These are phyloP conservation scores for Pichia pseudocactophila DNA, from an alignment of 805 yeast genomes.

Conservation along the genomic window DNA sequence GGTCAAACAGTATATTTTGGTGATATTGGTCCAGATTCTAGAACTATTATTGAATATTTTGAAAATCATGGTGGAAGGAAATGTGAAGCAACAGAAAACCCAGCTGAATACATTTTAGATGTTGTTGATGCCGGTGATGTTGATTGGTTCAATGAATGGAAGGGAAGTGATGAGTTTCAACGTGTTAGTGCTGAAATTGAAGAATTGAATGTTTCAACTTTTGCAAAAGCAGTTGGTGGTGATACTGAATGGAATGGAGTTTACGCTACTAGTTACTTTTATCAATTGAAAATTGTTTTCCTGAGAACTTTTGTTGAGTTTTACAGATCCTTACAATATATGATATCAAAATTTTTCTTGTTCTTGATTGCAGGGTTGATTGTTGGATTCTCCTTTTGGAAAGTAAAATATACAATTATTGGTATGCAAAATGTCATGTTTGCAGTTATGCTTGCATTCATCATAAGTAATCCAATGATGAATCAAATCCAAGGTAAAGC, in stretches of 20 bases:
- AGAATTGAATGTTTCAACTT: conserved; percentile 15
- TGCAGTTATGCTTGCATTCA: conserved; percentile 44
- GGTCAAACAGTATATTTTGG: conserved; percentile 47
- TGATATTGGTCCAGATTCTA: conserved; percentile 40
- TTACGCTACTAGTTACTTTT: conserved; percentile 39
- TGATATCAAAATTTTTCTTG: conserved; percentile 39
- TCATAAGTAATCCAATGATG: conserved; percentile 48
- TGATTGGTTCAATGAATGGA: conserved; percentile 64
- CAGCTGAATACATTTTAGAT: conserved; percentile 69
- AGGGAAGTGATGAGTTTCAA: conserved; percentile 23
- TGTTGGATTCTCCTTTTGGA: conserved; percentile 65
- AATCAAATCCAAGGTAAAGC: conserved; percentile 60
- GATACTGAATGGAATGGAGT: conserved; percentile 15
- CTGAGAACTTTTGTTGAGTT: conserved; percentile 33
- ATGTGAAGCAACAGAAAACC: conserved; percentile 55
- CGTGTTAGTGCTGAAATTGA: conserved; percentile 25
- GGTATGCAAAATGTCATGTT: conserved; percentile 55
- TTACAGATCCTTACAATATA: conserved; percentile 42
- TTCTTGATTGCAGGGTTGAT: conserved; percentile 34
- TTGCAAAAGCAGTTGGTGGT: conserved; percentile 20
- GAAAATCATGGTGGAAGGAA: conserved; percentile 53
- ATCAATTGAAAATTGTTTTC: conserved; percentile 30
- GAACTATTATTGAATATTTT: conserved; percentile 34
- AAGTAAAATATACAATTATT: conserved; percentile 40
- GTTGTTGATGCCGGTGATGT: conserved; percentile 63